Percentiles rank a stretch among this genome's conserved stretches.
Evolutionary conservation across 73 alveolate genomes (phyloP).

Genomic region (Diophrys sp.): DNA sequence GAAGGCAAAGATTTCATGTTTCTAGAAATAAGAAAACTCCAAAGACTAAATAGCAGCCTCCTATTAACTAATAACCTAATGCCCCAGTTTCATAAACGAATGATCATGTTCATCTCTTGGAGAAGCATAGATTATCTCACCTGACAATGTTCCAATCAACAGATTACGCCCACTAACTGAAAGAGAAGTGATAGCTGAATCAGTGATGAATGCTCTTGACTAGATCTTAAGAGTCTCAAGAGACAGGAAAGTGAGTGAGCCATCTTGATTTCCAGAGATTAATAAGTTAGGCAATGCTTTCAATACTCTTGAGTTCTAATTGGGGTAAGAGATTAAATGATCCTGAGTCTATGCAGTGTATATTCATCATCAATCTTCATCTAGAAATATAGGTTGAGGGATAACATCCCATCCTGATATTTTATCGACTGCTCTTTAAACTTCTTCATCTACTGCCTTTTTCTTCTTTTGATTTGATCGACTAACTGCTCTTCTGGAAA

Average conservation of each 20-base stretch:
- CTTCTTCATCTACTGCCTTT: too few species aligned
- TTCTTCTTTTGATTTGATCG: too few species aligned
- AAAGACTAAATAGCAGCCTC: too few species aligned
- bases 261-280: not conserved
- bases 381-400: too few species aligned
- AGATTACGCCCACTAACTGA: conserved; percentile 14
- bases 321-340: conserved; percentile 34
- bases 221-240: not conserved
- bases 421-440: too few species aligned
- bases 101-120: conserved; percentile 8
- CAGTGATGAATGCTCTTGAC: not conserved
- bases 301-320: conserved; percentile 10
- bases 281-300: not conserved
- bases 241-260: conserved; percentile 2
- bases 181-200: not conserved
- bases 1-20: too few species aligned
- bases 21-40: too few species aligned
- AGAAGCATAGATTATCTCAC: conserved; percentile 33
- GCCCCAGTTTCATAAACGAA: too few species aligned
- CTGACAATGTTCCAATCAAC: conserved; percentile 18
- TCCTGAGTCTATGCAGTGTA: conserved; percentile 71
- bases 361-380: conserved; percentile 54
- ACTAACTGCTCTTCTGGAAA: too few species aligned
- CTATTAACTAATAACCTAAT: too few species aligned
- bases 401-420: too few species aligned